These are phyloP conservation scores for Cordyceps militaris DNA, from an alignment of 2,329 filamentous ascomycete genomes.

Conservation along the genomic window DNA sequence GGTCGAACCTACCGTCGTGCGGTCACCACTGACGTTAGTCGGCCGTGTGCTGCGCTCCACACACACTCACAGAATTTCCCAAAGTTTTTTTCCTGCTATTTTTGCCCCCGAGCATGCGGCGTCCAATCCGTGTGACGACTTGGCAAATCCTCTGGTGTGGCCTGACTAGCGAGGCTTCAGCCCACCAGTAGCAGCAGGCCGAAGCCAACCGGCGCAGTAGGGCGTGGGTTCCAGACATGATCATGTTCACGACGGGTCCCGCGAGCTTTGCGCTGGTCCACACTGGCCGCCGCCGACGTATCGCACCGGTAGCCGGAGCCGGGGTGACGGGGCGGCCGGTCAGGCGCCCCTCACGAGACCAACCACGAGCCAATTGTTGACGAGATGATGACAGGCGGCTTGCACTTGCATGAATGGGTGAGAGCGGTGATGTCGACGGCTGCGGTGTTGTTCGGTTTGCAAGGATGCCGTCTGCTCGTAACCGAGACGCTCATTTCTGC, in stretches of 20 bases:
- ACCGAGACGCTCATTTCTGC: too few relatives aligned
- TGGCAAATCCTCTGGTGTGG: background rate
- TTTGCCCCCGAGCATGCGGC: background rate
- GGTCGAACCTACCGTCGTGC: background rate
- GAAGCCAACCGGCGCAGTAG: conserved; percentile 10
- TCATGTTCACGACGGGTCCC: conserved; percentile 8
- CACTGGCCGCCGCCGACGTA: conserved; percentile 6
- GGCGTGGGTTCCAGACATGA: background rate
- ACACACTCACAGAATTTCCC: background rate
- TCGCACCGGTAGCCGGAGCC: background rate
- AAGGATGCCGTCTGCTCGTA: background rate
- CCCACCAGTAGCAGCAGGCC: background rate
- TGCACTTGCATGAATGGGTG: background rate
- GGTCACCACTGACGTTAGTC: background rate
- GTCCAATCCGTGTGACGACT: background rate
- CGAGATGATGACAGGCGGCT: conserved; percentile 1
- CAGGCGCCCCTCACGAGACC: conserved; percentile 4
- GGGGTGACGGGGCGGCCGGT: background rate
- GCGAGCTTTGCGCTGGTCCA: background rate
- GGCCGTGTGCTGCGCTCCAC: background rate
- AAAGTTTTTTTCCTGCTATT: background rate
- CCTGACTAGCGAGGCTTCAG: background rate
- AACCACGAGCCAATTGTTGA: conserved; percentile 1
- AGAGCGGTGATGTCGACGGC: background rate
- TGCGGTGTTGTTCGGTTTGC: background rate